Evolutionary conservation across 352 stramenopile species (phyloP), one percentile per base, ranked within the genome.

Genomic region (Globisporangium viniferum): DNA sequence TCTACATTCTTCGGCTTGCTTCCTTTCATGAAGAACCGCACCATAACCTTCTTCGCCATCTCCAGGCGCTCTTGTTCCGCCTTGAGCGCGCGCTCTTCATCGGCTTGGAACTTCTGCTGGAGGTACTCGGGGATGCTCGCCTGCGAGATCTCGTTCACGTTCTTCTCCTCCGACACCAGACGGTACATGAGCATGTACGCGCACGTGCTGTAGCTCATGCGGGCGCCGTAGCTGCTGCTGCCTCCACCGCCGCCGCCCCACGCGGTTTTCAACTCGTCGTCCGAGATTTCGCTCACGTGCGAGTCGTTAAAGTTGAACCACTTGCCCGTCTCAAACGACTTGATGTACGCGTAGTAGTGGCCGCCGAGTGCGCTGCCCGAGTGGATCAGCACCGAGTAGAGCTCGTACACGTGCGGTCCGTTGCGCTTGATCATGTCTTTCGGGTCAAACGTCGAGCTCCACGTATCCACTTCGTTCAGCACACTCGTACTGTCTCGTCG

Each of bases 321-420:
- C 59, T 88, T 87, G 44, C 75, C 86, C 9, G 69, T 84, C 58
- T 94, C 89, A 27, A 95, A 76, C 62, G 84, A 91, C 67, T 93
- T 94, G 68, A 98, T 98, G 78, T 97, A 98, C 29, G 93, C 92
- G 71, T 97, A 98, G 75, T 98, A 98, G 74, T 98, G 94, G 12
- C 94, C 94, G 27, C 90, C 89, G 24, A 96, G 71, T 2, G 94
- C 92, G 59, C 93, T 97, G n/a, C 94, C 94, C 41, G 82, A 94
- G 75, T 98, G 93, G 53, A 98, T 95, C 7, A 98, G 77, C 29
- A 98, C 89, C 27, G 88, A 97, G 72, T 97, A 97, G 58, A 98
- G 75, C 69, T 98, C 90, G 70, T 97, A 98, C 51, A 96, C 83
- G 53, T 89, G 79, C 41, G 88, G 84, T 2, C 88, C 88, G 2